Percentiles rank a stretch among this genome's conserved stretches.
Conservation (phyloP, 78 protist species). For the Emiliania huxleyi region DNA sequence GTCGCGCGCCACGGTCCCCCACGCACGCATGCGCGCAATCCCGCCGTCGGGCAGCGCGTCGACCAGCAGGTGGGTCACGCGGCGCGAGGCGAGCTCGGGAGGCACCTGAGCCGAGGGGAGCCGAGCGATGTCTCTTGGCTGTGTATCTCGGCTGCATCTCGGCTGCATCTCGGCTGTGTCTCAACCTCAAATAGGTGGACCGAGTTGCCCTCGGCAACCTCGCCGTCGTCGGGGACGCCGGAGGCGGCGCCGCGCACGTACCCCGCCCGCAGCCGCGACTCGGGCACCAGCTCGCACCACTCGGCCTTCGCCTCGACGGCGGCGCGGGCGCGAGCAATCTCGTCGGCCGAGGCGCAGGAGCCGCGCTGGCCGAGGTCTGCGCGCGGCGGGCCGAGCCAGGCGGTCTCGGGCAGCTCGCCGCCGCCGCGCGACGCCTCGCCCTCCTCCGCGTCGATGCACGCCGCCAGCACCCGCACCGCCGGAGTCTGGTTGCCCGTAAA, state of each 20-base stretch:
- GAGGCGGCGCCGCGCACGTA: background rate
- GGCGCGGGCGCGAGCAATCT: background rate
- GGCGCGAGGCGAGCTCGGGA: background rate
- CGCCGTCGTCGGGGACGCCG: background rate
- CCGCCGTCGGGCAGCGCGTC: constrained; percentile 80
- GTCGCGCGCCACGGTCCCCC: background rate
- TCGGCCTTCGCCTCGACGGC: background rate
- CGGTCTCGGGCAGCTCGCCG: too few species aligned
- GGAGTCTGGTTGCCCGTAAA: constrained; percentile 85
- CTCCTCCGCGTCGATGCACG: background rate
- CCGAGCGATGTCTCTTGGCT: too few species aligned
- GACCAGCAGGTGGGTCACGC: constrained; percentile 71
- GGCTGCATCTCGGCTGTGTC: too few species aligned
- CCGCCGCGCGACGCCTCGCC: too few species aligned
- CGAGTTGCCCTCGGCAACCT: constrained; percentile 1
- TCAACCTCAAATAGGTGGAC: too few species aligned
- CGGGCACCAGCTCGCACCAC: constrained; percentile 24
- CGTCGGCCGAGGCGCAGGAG: background rate
- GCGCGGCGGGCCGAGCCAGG: constrained; percentile 5
- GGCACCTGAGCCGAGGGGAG: constrained; percentile 7
- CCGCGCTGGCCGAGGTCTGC: constrained; percentile 13
- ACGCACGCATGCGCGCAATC: constrained; percentile 67
- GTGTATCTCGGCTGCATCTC: too few species aligned
- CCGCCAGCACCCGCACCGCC: constrained; percentile 60
- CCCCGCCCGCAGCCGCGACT: background rate